Evolutionary conservation across 352 stramenopile species (phyloP).

Genomic region (Vaucheria bursata): DNA sequence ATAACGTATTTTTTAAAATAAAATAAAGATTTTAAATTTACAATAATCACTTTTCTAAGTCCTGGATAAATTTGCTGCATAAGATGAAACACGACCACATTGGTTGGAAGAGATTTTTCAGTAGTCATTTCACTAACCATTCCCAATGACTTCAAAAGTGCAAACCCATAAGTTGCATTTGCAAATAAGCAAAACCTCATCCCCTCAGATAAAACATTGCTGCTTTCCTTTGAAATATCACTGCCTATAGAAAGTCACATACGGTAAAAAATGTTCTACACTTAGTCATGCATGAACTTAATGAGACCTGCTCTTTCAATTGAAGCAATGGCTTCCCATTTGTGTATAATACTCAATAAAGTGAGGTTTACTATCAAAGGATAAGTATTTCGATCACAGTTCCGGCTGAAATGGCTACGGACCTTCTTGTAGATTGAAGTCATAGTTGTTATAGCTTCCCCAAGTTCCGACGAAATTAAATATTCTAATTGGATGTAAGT

Average conservation of each 20-base stretch:
- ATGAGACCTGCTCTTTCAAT: not conserved
- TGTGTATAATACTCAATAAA: conserved; percentile 1
- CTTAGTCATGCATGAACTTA: not conserved
- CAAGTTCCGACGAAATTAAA: not conserved
- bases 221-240: not conserved
- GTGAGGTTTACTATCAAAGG: not conserved
- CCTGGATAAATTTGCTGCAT: too few species aligned
- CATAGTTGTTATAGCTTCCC: conserved; percentile 1
- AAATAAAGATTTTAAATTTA: too few species aligned
- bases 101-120: too few species aligned
- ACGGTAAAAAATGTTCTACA: not conserved
- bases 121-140: conserved; percentile 4
- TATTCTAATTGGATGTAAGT: not conserved
- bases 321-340: not conserved
- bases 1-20: too few species aligned
- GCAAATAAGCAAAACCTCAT: conserved; percentile 36
- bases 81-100: too few species aligned
- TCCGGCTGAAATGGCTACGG: not conserved
- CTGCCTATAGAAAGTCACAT: not conserved
- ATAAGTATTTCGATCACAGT: not conserved
- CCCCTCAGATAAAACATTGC: conserved; percentile 5
- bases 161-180: conserved; percentile 34
- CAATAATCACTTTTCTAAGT: too few species aligned
- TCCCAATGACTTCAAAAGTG: conserved; percentile 31
- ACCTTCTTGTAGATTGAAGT: not conserved